phyloP scores from a whole-genome alignment of 768 basidiomycete species.

The Dacryopinax primogenitus region DNA sequence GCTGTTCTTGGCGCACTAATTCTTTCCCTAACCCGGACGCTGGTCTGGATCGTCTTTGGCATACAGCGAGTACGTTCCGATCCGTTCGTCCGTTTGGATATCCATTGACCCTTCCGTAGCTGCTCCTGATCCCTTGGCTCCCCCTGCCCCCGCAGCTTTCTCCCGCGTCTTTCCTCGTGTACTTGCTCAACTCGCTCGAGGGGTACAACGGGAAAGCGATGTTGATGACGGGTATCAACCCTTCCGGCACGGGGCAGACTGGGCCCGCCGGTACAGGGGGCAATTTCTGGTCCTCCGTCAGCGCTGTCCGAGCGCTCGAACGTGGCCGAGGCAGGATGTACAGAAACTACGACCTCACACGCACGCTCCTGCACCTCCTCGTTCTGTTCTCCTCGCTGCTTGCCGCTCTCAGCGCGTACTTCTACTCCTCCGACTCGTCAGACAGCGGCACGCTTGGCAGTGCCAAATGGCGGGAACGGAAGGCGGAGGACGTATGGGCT shows the following conservation, averaged over 20 bases:
- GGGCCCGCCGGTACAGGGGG: background rate
- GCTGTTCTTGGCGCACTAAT: slow-evolving; percentile 1
- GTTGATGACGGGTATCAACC: background rate
- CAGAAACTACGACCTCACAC: slow-evolving; percentile 7
- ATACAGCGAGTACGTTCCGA: background rate
- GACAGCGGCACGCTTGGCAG: slow-evolving; percentile 6
- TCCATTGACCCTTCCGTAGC: background rate
- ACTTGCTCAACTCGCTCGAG: slow-evolving; percentile 2
- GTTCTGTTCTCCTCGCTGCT: background rate
- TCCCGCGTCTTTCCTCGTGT: background rate
- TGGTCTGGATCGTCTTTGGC: background rate
- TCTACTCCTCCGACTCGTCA: background rate
- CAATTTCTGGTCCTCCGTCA: background rate
- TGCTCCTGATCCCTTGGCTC: background rate
- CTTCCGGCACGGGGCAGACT: background rate
- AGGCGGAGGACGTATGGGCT: slow-evolving; percentile 2
- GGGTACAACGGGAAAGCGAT: slow-evolving; percentile 4
- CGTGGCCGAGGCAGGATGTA: background rate
- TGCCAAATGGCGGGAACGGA: background rate
- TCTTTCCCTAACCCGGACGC: background rate
- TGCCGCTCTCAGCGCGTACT: background rate
- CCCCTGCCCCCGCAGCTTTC: background rate
- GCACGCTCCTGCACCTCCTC: background rate
- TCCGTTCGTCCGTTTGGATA: background rate
- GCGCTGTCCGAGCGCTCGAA: background rate